A percentile compares a stretch with the other conserved stretches of the same genome.
Evolutionary conservation across 163 green algal species (phyloP).

Genomic region (Picocystis sp.): DNA sequence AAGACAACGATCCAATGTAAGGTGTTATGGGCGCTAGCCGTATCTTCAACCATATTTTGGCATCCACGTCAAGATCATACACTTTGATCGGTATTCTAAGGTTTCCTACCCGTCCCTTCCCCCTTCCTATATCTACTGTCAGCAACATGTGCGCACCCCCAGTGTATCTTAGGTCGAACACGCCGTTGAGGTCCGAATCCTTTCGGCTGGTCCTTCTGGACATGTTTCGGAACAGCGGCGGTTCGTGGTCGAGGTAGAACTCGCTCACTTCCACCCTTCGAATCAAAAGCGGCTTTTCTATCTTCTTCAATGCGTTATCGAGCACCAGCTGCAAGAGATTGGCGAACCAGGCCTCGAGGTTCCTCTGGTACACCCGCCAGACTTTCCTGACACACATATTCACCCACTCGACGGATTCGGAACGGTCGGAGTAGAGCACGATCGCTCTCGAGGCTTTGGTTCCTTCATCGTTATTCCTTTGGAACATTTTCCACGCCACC

Average conservation of each 20-base stretch:
- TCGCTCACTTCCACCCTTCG: constrained; percentile 69
- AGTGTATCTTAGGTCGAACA: constrained; percentile 80
- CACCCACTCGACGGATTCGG: constrained; percentile 76
- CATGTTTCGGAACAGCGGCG: constrained; percentile 76
- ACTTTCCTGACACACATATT: constrained; percentile 89
- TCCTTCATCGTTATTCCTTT: too few relatives aligned
- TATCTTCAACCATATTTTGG: constrained; percentile 81
- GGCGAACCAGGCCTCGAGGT: constrained; percentile 71
- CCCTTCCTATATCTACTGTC: constrained; percentile 58
- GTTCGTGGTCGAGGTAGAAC: constrained; percentile 87
- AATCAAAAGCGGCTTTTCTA: constrained; percentile 14
- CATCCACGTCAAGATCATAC: constrained; percentile 82
- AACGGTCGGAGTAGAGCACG: too few relatives aligned
- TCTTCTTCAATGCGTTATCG: constrained; percentile 46
- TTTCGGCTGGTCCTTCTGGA: constrained; percentile 52
- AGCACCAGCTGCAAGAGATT: constrained; percentile 79
- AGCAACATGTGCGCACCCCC: constrained; percentile 80
- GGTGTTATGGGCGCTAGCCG: constrained; percentile 75
- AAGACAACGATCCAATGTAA: constrained; percentile 66
- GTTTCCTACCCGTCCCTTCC: neutral
- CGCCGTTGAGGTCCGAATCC: constrained; percentile 23
- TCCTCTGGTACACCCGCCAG: constrained; percentile 79
- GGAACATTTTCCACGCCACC: too few relatives aligned
- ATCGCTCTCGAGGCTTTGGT: too few relatives aligned
- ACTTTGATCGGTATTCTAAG: constrained; percentile 66